Base-by-base conservation (phyloP, 1,284 basidiomycete genomes). In the Vanrija humicola region DNA sequence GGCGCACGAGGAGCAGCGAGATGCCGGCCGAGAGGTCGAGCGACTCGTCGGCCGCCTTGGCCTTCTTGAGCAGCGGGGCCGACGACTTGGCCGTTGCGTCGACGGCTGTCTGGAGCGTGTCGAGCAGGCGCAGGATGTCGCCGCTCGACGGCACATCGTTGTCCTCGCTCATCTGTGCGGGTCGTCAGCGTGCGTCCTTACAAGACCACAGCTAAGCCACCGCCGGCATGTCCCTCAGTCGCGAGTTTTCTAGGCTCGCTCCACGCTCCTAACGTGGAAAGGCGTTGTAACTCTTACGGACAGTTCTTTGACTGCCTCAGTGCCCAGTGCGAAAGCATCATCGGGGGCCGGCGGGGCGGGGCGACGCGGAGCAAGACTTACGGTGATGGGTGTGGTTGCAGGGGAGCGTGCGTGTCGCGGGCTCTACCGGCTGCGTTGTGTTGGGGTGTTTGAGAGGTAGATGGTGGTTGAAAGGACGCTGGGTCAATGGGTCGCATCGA, bases 1-100 rank as follows among this genome's bases (percentile, higher is more conserved):
- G 88, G 75, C 97, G 95, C 54, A 94, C 78, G 3, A 89, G 88
- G 16, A 98, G 81, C 2, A 98, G 81, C 0, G 95, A 97, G 59
- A 98, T 90, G 26, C 95, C 95, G 26, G 88, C 81, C 57, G 82
- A 82, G 29, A 83, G 84, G 63, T 90, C 83, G 23, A 88, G 75
- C 42, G 83, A 80, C 46, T 79, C 45, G 44, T 75, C 73, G 3
- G 58, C 49, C 9, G 61, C 59, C 48, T 59, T 61, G 5, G 65
- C 76, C 75, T 74, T 70, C 43, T 62, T 65, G n/a, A 74, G 53
- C 28, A 77, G 55, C 5, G 74, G 67, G 16, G 61, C 51, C 8
- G 72, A 63, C 8, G 67, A 65, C 10, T 67, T 68, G 28, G 62
- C 59, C 7, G 74, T 75, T 23, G 72, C 72, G 28, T 67, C 65